phyloP scores from a whole-genome alignment of 148 eudicot genomes.

The Rhododendron kiyosumense region DNA sequence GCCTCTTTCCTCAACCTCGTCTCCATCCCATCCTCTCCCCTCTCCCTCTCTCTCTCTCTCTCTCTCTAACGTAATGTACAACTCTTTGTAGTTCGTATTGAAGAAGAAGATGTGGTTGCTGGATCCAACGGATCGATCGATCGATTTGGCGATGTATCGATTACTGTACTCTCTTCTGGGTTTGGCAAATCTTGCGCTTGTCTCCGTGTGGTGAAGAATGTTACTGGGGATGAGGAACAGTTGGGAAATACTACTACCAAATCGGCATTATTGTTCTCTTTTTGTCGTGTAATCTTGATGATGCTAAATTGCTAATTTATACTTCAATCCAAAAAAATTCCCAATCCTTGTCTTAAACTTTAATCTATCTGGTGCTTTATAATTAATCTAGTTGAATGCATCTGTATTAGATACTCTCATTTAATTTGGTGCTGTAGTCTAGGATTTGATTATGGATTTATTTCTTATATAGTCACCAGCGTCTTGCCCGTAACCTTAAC shows the following conservation, averaged over 20 bases:
- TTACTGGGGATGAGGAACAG: neutral
- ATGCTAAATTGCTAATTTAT: too few species aligned
- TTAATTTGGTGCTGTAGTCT: too few species aligned
- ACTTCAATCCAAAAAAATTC: neutral
- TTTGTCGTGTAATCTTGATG: neutral
- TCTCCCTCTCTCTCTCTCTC: neutral
- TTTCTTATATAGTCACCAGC: too few species aligned
- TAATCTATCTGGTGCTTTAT: neutral
- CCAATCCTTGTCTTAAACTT: neutral
- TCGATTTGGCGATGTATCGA: neutral
- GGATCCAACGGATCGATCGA: slow-evolving; percentile 4
- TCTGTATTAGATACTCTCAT: too few species aligned
- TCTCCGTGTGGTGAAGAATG: neutral
- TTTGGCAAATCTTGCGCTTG: neutral
- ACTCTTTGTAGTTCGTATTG: too few species aligned
- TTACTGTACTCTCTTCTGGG: neutral
- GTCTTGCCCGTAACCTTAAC: too few species aligned
- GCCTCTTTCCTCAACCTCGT: slow-evolving; percentile 23
- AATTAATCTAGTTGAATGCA: too few species aligned
- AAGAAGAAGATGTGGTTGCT: neutral
- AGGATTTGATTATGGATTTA: too few species aligned
- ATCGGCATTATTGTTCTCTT: neutral
- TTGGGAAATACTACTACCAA: neutral
- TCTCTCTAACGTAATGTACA: neutral
- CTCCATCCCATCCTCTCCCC: slow-evolving; percentile 49